A percentile compares a stretch with the other conserved stretches of the same genome.
Conservation (phyloP, 352 stramenopile species). For the Phytopythium boreale region DNA sequence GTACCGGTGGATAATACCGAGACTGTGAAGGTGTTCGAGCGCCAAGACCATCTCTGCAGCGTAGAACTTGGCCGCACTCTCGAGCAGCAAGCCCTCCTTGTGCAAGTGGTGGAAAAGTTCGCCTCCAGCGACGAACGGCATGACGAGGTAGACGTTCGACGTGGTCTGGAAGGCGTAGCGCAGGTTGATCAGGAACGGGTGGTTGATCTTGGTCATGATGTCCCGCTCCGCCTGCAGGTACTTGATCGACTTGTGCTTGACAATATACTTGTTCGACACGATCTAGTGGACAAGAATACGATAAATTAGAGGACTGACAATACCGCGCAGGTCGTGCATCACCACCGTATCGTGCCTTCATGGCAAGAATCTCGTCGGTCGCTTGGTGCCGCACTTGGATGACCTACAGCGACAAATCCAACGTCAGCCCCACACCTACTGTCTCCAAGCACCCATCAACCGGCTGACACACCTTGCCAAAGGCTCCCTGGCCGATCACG, state of each 20-base stretch:
- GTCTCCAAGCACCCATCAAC: too few relatives aligned
- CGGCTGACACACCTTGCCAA: slow-evolving; percentile 49
- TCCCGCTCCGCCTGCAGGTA: slow-evolving; percentile 80
- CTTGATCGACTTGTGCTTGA: slow-evolving; percentile 79
- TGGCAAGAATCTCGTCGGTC: slow-evolving; percentile 72
- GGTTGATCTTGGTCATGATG: slow-evolving; percentile 87
- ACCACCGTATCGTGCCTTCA: slow-evolving; percentile 52
- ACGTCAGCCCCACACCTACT: background rate
- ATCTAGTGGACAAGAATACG: slow-evolving; percentile 33
- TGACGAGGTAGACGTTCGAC: slow-evolving; percentile 81
- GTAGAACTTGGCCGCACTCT: slow-evolving; percentile 78
- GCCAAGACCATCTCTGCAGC: slow-evolving; percentile 82
- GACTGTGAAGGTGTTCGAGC: slow-evolving; percentile 70
- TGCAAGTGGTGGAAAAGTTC: slow-evolving; percentile 70
- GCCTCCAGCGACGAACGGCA: slow-evolving; percentile 68
- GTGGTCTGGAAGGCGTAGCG: slow-evolving; percentile 82
- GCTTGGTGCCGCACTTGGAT: slow-evolving; percentile 81
- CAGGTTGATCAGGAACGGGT: slow-evolving; percentile 81
- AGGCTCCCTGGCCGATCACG: slow-evolving; percentile 81
- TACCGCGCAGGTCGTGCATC: too few relatives aligned
- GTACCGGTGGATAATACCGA: slow-evolving; percentile 71
- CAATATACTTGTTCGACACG: slow-evolving; percentile 83
- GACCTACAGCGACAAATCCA: slow-evolving; percentile 26
- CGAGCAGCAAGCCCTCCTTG: slow-evolving; percentile 59
- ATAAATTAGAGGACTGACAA: background rate